These are phyloP conservation scores for Chamaecrista fasciculata DNA, from an alignment of 306 rosid genomes.

Conservation along the genomic window DNA sequence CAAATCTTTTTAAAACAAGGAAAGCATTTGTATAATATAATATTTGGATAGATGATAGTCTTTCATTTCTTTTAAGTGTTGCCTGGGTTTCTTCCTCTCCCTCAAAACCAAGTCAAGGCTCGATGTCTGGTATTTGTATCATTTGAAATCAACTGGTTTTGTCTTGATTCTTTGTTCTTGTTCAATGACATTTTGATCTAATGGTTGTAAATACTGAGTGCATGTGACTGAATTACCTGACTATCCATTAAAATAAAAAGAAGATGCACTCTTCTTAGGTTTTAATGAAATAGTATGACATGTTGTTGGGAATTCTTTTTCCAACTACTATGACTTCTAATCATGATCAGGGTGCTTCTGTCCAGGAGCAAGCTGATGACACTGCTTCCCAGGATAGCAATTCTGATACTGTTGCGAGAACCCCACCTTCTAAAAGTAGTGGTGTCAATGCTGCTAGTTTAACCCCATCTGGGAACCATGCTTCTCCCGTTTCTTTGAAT, in stretches of 20 bases:
- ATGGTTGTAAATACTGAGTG: neutral
- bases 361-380: slow-evolving; percentile 72
- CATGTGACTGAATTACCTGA: neutral
- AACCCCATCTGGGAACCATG: slow-evolving; percentile 52
- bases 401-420: slow-evolving; percentile 50
- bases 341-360: slow-evolving; percentile 38
- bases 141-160: neutral
- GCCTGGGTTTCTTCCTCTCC: neutral
- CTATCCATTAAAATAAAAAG: neutral
- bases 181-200: neutral
- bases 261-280: neutral
- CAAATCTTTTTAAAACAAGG: too few species aligned
- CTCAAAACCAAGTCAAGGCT: neutral
- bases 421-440: slow-evolving; percentile 68
- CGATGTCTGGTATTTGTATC: neutral
- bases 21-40: too few species aligned
- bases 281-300: neutral
- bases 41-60: neutral
- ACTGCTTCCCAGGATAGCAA: slow-evolving; percentile 60
- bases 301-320: slow-evolving; percentile 10
- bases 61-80: neutral
- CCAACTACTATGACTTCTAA: slow-evolving; percentile 35
- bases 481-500: slow-evolving; percentile 49
- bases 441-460: slow-evolving; percentile 45
- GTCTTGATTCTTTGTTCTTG: neutral